Evolutionary conservation across 148 eudicot species (phyloP), one percentile per base, ranked within the genome.

Genomic region (Silene conica): DNA sequence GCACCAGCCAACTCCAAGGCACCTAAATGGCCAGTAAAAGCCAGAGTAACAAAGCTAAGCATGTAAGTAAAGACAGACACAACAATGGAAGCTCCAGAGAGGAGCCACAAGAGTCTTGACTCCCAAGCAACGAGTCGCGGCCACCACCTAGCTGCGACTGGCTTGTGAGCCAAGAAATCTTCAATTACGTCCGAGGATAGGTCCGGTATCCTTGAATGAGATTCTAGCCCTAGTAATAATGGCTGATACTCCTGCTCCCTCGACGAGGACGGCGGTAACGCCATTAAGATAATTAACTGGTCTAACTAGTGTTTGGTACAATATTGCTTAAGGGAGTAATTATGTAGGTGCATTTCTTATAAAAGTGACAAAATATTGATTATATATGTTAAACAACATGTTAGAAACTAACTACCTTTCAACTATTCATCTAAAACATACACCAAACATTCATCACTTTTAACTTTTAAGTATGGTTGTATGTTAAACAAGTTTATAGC

Each of bases 51-150:
- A 70, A 84, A 84, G 18, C 71, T 73, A 55, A 88, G 86, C 89
- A 88, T 88, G 70, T 88, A 86, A 57, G 86, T 88, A 67, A 86
- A 88, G 7, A 86, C 57, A 0, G 86, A 86, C 20, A 84, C 87
- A 1, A 83, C 73, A 71, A 88, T 86, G 9, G 89, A 84, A 6
- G 92, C 79, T 1, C 92, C 89, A 1, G 92, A 88, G 0, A 88
- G 82, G 5, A 81, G 21, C 92, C 92, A 88, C 12, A 88, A 70
- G 12, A 86, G 78, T 74, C 83, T 81, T 0, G 87, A 84, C 80
- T 88, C 92, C 89, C 89, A 88, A 9, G 79, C 83, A 57, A 84
- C 34, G 7, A 88, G 82, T 58, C 80, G 62, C 0, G 77, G 76
- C 84, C 88, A 88, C 87, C 85, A 84, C 55, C 81, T 60, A 20